phyloP scores from a whole-genome alignment of 805 yeast genomes.

The Pichia rugopelliculosa region DNA sequence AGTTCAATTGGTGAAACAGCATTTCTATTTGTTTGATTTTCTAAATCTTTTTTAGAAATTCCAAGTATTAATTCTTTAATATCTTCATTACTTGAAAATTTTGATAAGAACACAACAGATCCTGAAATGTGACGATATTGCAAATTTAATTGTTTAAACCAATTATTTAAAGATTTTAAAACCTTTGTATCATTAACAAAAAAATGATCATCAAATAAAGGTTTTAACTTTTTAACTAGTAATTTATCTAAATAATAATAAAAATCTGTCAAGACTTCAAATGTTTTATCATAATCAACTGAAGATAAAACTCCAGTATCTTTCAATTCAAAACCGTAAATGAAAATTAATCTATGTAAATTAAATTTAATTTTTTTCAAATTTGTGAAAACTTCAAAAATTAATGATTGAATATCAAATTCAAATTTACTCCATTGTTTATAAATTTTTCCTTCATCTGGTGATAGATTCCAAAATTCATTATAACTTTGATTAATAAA shows the following conservation, averaged over 20 bases:
- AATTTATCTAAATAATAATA: constrained; percentile 22
- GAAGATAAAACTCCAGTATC: constrained; percentile 11
- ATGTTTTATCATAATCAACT: constrained; percentile 23
- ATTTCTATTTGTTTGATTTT: constrained; percentile 19
- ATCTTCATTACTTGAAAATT: constrained; percentile 20
- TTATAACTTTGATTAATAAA: constrained; percentile 21
- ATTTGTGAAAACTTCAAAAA: constrained; percentile 25
- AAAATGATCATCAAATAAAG: constrained; percentile 23
- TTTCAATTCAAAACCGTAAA: constrained; percentile 24
- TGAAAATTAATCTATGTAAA: constrained; percentile 20
- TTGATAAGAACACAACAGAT: constrained; percentile 24
- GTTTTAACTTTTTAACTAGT: constrained; percentile 19
- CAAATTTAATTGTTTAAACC: constrained; percentile 23
- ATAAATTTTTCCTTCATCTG: constrained; percentile 18
- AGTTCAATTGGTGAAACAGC: constrained; percentile 24
- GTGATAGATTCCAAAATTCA: constrained; percentile 25
- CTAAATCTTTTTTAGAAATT: constrained; percentile 13
- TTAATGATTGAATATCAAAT: constrained; percentile 24
- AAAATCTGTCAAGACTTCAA: constrained; percentile 21
- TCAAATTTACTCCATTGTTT: constrained; percentile 22
- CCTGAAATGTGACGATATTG: constrained; percentile 24
- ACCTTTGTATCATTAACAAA: constrained; percentile 25
- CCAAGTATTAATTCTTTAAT: constrained; percentile 21
- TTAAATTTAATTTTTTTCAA: constrained; percentile 23
- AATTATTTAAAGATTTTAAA: constrained; percentile 17